These are phyloP conservation scores for Carallia pectinifolia DNA, from an alignment of 345 rosid genomes.

Conservation along the genomic window DNA sequence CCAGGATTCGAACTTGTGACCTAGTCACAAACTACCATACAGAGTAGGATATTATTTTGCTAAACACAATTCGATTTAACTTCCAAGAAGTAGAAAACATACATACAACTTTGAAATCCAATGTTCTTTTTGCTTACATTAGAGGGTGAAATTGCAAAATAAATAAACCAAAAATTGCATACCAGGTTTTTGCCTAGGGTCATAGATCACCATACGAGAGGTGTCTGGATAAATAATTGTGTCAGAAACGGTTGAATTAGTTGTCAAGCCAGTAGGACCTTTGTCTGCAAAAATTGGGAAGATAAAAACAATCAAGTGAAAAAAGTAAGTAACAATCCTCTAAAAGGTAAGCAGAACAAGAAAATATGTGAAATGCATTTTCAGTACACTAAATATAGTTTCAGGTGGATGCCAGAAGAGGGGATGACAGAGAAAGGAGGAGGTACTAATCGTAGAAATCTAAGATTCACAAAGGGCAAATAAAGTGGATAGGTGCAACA, in stretches of 20 bases:
- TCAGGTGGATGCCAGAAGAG: no score
- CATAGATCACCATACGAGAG: slow-evolving; percentile 66
- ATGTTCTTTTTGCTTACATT: background rate
- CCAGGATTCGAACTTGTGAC: no score
- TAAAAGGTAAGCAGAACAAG: background rate
- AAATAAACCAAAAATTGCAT: slow-evolving; percentile 9
- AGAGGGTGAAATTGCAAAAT: background rate
- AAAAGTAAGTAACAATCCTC: background rate
- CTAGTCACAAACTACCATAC: background rate
- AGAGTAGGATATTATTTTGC: background rate
- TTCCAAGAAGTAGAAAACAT: background rate
- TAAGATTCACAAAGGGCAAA: no score
- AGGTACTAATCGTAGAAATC: no score
- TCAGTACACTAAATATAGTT: no score
- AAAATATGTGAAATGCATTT: no score
- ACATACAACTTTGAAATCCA: background rate
- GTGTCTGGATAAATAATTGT: slow-evolving; percentile 63
- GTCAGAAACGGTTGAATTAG: slow-evolving; percentile 41
- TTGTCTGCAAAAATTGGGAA: slow-evolving; percentile 27
- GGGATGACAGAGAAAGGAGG: no score
- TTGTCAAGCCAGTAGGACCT: slow-evolving; percentile 35
- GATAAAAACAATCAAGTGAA: slow-evolving; percentile 12
- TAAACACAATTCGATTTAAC: background rate
- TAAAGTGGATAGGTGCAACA: no score
- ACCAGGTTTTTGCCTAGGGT: slow-evolving; percentile 76